Conservation (phyloP, 495 filamentous ascomycete species). For the Immersiella caudata region DNA sequence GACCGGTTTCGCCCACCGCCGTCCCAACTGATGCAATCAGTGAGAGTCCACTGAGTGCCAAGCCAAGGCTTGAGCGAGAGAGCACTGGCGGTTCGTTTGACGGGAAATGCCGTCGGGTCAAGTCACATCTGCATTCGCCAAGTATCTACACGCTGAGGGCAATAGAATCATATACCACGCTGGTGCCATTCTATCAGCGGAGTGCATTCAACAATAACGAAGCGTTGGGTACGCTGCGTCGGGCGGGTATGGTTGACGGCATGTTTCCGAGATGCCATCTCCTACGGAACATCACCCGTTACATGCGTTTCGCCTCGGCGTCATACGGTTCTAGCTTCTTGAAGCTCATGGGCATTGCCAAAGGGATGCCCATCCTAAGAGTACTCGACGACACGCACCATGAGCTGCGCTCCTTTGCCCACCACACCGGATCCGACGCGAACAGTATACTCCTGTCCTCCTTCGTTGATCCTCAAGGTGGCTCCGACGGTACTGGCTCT, state of each 20-base stretch:
- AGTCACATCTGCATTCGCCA: slow-evolving; percentile 48
- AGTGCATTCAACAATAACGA: slow-evolving; percentile 60
- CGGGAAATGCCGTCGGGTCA: slow-evolving; percentile 37
- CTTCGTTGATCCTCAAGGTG: slow-evolving; percentile 74
- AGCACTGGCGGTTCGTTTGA: slow-evolving; percentile 17
- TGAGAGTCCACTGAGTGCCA: slow-evolving; percentile 8
- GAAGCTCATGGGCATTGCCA: slow-evolving; percentile 66
- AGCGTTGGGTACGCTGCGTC: slow-evolving; percentile 58
- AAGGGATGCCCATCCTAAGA: slow-evolving; percentile 49
- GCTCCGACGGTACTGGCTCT: slow-evolving; percentile 69
- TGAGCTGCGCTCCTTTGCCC: slow-evolving; percentile 72
- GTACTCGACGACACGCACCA: slow-evolving; percentile 58
- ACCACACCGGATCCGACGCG: slow-evolving; percentile 67
- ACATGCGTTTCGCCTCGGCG: slow-evolving; percentile 76
- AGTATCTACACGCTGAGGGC: slow-evolving; percentile 73
- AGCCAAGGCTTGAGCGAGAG: slow-evolving; percentile 19
- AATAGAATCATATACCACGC: slow-evolving; percentile 65
- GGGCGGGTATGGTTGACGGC: slow-evolving; percentile 59
- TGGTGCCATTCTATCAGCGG: slow-evolving; percentile 57
- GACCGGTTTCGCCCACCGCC: slow-evolving; percentile 19
- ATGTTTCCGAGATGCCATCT: slow-evolving; percentile 71
- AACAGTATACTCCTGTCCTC: slow-evolving; percentile 74
- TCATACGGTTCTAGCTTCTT: slow-evolving; percentile 75
- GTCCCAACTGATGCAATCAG: slow-evolving; percentile 7
- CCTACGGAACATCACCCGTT: slow-evolving; percentile 71